phyloP scores from a whole-genome alignment of 2,329 filamentous ascomycete genomes.

The Phialocephala sp. region DNA sequence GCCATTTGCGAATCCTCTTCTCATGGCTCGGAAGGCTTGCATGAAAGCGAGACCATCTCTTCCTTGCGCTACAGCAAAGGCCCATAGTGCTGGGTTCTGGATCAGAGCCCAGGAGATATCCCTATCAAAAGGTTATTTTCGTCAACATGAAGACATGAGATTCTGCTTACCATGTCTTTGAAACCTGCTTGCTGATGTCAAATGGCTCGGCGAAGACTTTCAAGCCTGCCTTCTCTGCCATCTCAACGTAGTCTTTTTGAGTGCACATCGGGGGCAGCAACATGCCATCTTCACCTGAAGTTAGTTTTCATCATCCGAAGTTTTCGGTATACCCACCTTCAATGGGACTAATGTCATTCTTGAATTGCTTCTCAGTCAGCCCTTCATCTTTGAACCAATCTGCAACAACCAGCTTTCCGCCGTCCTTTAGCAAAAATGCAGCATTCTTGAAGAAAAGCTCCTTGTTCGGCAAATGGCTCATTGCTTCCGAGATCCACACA shows the following conservation, averaged over 20 bases:
- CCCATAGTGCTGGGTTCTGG: conserved; percentile 64
- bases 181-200: conserved; percentile 63
- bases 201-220: conserved; percentile 52
- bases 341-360: conserved; percentile 62
- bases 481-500: conserved; percentile 67
- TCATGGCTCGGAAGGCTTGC: conserved; percentile 66
- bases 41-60: conserved; percentile 65
- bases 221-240: conserved; percentile 56
- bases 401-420: conserved; percentile 60
- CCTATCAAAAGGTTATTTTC: conserved; percentile 45
- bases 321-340: conserved; percentile 49
- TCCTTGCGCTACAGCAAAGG: conserved; percentile 64
- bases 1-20: conserved; percentile 62
- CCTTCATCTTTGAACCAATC: conserved; percentile 65
- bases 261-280: conserved; percentile 62
- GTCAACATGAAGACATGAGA: background rate
- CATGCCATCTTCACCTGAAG: conserved; percentile 56
- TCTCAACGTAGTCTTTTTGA: conserved; percentile 56
- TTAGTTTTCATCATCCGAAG: background rate
- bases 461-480: conserved; percentile 66
- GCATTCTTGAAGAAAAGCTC: conserved; percentile 62
- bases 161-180: conserved; percentile 60
- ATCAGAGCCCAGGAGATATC: conserved; percentile 67
- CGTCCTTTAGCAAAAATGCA: conserved; percentile 51
- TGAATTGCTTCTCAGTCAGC: conserved; percentile 51